These are phyloP conservation scores for Knoxdaviesia proteae DNA, from an alignment of 2,329 filamentous ascomycete species.

Conservation along the genomic window DNA sequence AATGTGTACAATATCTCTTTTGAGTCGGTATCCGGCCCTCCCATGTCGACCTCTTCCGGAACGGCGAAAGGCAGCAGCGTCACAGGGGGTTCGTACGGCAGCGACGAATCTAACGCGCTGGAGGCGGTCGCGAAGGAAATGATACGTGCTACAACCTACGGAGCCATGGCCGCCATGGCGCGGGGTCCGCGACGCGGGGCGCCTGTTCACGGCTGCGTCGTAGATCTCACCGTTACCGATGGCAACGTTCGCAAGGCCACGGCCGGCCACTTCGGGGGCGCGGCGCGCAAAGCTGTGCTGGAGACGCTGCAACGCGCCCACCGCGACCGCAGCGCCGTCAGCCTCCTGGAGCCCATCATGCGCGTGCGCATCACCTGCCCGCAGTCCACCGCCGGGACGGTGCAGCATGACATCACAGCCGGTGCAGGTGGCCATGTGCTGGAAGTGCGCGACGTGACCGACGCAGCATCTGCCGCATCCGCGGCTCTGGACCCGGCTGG, in stretches of 20 bases:
- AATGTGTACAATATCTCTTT: slow-evolving; percentile 39
- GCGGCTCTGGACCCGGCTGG: slow-evolving; percentile 2
- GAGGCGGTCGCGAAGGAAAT: slow-evolving; percentile 18
- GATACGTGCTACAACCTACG: slow-evolving; percentile 49
- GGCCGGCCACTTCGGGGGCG: slow-evolving; percentile 45
- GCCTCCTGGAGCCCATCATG: slow-evolving; percentile 87
- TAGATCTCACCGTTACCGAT: slow-evolving; percentile 40
- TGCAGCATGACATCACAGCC: slow-evolving; percentile 63
- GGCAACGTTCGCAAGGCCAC: slow-evolving; percentile 40
- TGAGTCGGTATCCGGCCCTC: too few species aligned
- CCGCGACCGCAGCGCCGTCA: slow-evolving; percentile 25
- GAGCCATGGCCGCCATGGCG: slow-evolving; percentile 63
- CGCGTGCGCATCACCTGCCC: slow-evolving; percentile 69
- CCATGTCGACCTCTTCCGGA: too few species aligned
- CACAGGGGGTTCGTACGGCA: background rate
- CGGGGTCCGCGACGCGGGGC: slow-evolving; percentile 65
- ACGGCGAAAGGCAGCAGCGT: too few species aligned
- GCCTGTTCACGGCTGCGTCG: slow-evolving; percentile 55
- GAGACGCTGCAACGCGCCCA: slow-evolving; percentile 44
- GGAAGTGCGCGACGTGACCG: slow-evolving; percentile 38
- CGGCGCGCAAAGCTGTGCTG: slow-evolving; percentile 41
- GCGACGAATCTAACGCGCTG: slow-evolving; percentile 1
- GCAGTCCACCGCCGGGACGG: slow-evolving; percentile 57
- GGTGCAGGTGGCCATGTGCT: slow-evolving; percentile 53
- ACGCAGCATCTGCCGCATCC: slow-evolving; percentile 10